Base-by-base conservation (phyloP, 305 asterid genomes). In the Fraxinus sp. region DNA sequence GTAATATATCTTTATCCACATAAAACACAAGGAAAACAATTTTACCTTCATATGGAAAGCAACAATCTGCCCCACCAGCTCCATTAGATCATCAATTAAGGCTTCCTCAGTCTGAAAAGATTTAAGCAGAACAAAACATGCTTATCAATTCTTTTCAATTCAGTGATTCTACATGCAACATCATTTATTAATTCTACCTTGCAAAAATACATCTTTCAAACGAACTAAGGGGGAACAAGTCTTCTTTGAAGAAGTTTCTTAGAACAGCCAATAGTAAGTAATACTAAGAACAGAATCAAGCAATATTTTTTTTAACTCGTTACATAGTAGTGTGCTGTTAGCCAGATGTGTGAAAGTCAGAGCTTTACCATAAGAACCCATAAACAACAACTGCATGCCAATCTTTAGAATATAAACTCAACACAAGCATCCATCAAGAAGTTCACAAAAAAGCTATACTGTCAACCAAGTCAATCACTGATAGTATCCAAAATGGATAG, bases 21-120 rank as follows among this genome's bases (percentile, higher is more conserved):
- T 0, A 35, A 9, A 37, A 75, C 11, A 74, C 66, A 11, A 57
- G 32, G 30, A 57, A 41, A 81, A 73, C 57, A 36, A 77, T 41
- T 77, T 52, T 85, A 94, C 99, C 99, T 91, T 92, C 99, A 96
- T 96, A 83, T 96, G 97, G 80, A 96, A 96, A 41, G 95, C 93
- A 87, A 93, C 98, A 86, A 96, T 96, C 88, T 96, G 97, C 86
- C 90, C 95, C 71, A 94, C 99, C 79, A 96, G 94, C 86, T 90
- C 95, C 98, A 95, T 93, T 20, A 97, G 86, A 85, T 94, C 99
- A 77, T 94, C 97, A 26, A 92, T 82, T 74, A 89, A 77, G 78
- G 87, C 92, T 73, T 93, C 98, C 52, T 97, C 98, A 78, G 84
- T 81, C 99, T 95, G 90, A 83, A 85, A 85, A 35, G 59, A 36